Evolutionary conservation across 257 asterid species (phyloP).

Genomic region (Fraxinus cuspidata): DNA sequence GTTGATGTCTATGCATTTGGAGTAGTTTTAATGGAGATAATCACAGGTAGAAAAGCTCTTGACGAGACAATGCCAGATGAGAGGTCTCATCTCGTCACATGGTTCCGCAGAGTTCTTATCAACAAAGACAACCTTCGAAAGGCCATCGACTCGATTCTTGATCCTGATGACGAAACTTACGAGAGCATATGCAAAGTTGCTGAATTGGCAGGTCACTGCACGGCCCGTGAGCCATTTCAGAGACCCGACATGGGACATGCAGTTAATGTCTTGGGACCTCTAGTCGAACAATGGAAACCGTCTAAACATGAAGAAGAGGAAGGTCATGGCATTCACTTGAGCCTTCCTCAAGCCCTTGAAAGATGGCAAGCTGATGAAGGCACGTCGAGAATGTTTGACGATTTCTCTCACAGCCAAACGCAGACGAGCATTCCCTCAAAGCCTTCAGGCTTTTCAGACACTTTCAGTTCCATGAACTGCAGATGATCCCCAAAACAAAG

Average conservation of each 20-base stretch:
- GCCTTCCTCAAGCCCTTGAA: constrained; percentile 89
- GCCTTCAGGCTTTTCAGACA: constrained; percentile 71
- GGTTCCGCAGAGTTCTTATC: constrained; percentile 91
- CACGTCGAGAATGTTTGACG: constrained; percentile 87
- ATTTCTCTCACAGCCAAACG: constrained; percentile 59
- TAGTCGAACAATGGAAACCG: constrained; percentile 91
- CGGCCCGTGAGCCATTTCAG: constrained; percentile 88
- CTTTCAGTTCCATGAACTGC: constrained; percentile 72
- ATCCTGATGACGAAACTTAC: constrained; percentile 71
- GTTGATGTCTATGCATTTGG: constrained; percentile 96
- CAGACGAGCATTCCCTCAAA: constrained; percentile 81
- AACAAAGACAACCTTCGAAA: constrained; percentile 71
- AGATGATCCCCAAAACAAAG: constrained; percentile 41
- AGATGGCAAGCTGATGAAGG: constrained; percentile 96
- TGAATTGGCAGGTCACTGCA: constrained; percentile 89
- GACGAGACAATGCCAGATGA: constrained; percentile 88
- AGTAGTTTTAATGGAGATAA: constrained; percentile 82
- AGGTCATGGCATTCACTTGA: constrained; percentile 61
- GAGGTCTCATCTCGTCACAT: constrained; percentile 81
- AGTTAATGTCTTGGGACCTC: constrained; percentile 83
- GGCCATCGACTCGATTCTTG: constrained; percentile 68
- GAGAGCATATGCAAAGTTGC: constrained; percentile 83
- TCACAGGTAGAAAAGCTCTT: constrained; percentile 80
- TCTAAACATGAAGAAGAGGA: constrained; percentile 66
- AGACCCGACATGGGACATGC: constrained; percentile 99